Percentiles rank a stretch among this genome's conserved stretches.
phyloP scores from a whole-genome alignment of 192 early-diverging fungal species.

The Coemansia sp. region DNA sequence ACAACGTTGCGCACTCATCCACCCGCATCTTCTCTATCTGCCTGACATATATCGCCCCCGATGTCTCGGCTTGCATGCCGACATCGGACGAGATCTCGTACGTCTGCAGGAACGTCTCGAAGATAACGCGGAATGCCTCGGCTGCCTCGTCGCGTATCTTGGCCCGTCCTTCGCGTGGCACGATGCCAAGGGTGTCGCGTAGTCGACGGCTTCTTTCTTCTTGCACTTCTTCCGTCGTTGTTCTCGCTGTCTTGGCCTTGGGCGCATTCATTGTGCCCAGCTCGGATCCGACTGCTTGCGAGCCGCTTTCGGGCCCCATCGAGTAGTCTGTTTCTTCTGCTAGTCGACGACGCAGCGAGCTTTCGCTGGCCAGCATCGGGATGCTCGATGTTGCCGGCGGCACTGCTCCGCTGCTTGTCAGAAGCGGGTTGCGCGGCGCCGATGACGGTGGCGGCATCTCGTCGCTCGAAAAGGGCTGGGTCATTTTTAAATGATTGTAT shows the following conservation, averaged over 20 bases:
- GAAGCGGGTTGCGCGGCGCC: slow-evolving; percentile 9
- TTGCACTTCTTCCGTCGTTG: slow-evolving; percentile 49
- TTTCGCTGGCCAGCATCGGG: slow-evolving; percentile 38
- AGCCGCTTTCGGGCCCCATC: not conserved
- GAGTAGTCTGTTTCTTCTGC: slow-evolving; percentile 19
- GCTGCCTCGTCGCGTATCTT: slow-evolving; percentile 65
- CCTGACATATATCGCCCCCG: slow-evolving; percentile 58
- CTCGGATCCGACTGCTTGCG: slow-evolving; percentile 29
- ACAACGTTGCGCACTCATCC: slow-evolving; percentile 63
- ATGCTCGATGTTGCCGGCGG: slow-evolving; percentile 35
- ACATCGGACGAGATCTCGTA: too few relatives aligned
- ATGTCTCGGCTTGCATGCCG: too few relatives aligned
- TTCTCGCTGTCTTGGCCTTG: slow-evolving; percentile 7
- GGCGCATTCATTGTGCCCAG: slow-evolving; percentile 32
- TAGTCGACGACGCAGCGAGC: slow-evolving; percentile 42
- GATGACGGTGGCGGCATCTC: slow-evolving; percentile 8
- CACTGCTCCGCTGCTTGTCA: slow-evolving; percentile 34
- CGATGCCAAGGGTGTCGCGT: slow-evolving; percentile 35
- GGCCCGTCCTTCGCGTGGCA: slow-evolving; percentile 33
- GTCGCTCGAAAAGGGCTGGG: not conserved
- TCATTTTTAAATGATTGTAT: not conserved
- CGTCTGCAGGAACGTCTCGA: slow-evolving; percentile 68
- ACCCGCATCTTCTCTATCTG: slow-evolving; percentile 62
- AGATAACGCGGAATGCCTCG: slow-evolving; percentile 61
- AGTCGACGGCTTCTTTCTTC: slow-evolving; percentile 40